Percentiles rank a stretch among this genome's conserved stretches.
Conservation (phyloP, 768 basidiomycete genomes). For the Lentinula lateritia region DNA sequence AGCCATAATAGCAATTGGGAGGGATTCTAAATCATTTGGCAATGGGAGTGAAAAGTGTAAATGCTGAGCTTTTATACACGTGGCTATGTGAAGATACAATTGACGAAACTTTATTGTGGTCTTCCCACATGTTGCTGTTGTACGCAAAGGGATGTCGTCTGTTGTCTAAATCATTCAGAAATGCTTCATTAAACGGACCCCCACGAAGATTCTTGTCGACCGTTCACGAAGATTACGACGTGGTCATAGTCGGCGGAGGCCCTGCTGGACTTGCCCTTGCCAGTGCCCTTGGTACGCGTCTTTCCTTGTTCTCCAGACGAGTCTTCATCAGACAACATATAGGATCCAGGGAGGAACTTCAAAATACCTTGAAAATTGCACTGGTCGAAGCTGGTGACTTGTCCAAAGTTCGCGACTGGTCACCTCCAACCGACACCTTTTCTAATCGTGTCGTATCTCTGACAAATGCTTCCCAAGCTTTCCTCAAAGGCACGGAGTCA, state of each 20-base stretch:
- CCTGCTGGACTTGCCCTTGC: conserved; percentile 89
- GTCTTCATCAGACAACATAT: not conserved
- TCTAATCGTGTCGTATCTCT: conserved; percentile 87
- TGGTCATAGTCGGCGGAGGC: conserved; percentile 94
- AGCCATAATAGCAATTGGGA: conserved; percentile 28
- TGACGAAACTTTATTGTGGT: too few relatives aligned
- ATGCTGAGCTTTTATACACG: not conserved
- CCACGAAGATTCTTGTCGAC: not conserved
- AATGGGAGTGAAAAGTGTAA: not conserved
- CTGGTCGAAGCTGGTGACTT: conserved; percentile 83
- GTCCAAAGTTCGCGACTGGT: conserved; percentile 64
- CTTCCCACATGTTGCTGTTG: not conserved
- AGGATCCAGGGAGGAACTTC: conserved; percentile 52
- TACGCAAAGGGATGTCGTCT: not conserved
- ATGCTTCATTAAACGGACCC: not conserved
- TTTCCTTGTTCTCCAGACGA: not conserved
- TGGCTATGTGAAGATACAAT: not conserved
- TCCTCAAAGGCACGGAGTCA: conserved; percentile 50
- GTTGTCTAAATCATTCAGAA: conserved; percentile 7
- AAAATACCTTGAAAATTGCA: conserved; percentile 54
- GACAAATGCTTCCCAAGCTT: conserved; percentile 65
- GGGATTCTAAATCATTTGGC: not conserved
- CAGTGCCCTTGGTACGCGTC: conserved; percentile 63
- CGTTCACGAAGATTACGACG: conserved; percentile 56
- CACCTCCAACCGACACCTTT: conserved; percentile 43